Conservation (phyloP, 495 filamentous ascomycete species). For the Parathielavia hyrcaniae region DNA sequence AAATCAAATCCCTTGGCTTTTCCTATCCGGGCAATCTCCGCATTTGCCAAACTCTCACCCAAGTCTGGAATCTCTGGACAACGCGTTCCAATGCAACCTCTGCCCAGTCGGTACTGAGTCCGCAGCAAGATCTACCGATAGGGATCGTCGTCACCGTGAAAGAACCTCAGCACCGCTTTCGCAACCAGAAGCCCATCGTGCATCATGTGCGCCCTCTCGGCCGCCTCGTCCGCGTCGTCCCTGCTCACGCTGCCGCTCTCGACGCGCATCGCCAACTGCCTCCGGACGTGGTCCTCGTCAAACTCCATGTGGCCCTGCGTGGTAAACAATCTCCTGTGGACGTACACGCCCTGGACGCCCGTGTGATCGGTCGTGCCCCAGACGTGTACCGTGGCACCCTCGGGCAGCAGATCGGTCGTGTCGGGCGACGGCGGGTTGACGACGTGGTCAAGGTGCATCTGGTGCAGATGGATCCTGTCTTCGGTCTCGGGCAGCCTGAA, state of each 20-base stretch:
- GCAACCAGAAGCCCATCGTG: slow-evolving; percentile 31
- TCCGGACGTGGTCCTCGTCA: slow-evolving; percentile 59
- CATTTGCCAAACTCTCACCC: no score
- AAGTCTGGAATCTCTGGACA: no score
- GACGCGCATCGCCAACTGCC: slow-evolving; percentile 55
- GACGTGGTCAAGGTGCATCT: slow-evolving; percentile 82
- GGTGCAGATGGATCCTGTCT: slow-evolving; percentile 47
- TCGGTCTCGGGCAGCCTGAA: slow-evolving; percentile 54
- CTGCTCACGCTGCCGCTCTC: slow-evolving; percentile 58
- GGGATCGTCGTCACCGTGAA: slow-evolving; percentile 31
- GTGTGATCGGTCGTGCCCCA: slow-evolving; percentile 43
- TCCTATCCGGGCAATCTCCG: no score
- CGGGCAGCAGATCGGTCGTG: slow-evolving; percentile 48
- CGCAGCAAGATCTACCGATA: no score
- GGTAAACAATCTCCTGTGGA: slow-evolving; percentile 55
- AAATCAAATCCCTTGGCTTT: no score
- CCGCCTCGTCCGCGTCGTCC: slow-evolving; percentile 27
- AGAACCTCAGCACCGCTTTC: slow-evolving; percentile 34
- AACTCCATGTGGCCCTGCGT: slow-evolving; percentile 88
- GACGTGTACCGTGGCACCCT: slow-evolving; percentile 28
- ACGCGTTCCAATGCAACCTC: no score
- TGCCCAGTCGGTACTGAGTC: no score
- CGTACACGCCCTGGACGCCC: slow-evolving; percentile 68
- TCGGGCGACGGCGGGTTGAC: slow-evolving; percentile 39
- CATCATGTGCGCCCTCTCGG: slow-evolving; percentile 28